Base-by-base conservation (phyloP, 371 early-diverging fungal genomes). In the Actinomortierella wolfii region DNA sequence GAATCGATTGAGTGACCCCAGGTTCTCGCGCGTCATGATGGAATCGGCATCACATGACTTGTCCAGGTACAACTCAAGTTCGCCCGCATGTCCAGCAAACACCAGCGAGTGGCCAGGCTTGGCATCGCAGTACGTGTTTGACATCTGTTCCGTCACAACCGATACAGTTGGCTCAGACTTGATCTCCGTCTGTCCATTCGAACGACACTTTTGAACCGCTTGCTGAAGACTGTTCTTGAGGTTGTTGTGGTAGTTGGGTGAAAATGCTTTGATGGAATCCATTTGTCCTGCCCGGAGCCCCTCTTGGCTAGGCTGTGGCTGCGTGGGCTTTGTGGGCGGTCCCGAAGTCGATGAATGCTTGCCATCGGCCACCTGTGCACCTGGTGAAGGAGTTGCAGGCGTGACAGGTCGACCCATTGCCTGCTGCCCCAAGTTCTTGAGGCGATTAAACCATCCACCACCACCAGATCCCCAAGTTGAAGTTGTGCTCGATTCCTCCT, bases 201-300 rank as follows among this genome's bases (percentile, higher is more conserved):
- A 79, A n/a, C 85, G 81, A 59, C 84, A 84, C 14, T 84, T 81
- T 43, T 81, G 75, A 28, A 85, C 82, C 3, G 83, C 84, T 26
- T 77, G 68, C 50, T 78, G 68, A 15, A 85, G 75, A 15, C 85
- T 83, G 26, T 81, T 76, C 24, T 78, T 68, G 29, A 87, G 63
- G 51, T 79, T 80, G 20, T 74, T 64, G 15, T 80, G 79, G 48
- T 79, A 83, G 56, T 82, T 79, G 3, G 84, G 83, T 4, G 53
- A 81, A 68, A 29, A 83, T 69, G 14, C 63, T 60, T 67, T 67
- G 56, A 67, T 34, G 7, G 34, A 34, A 11, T 34, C 34, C 34
- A 34, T 34, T 11, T 34, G 34, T 11, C 34, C 34, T 11, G 34
- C 34, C 34, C 34, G 34, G 7, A 34, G 34, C 4, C 34, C 34